phyloP scores from a whole-genome alignment of 1,284 basidiomycete genomes.

The Puccinia coronata region DNA sequence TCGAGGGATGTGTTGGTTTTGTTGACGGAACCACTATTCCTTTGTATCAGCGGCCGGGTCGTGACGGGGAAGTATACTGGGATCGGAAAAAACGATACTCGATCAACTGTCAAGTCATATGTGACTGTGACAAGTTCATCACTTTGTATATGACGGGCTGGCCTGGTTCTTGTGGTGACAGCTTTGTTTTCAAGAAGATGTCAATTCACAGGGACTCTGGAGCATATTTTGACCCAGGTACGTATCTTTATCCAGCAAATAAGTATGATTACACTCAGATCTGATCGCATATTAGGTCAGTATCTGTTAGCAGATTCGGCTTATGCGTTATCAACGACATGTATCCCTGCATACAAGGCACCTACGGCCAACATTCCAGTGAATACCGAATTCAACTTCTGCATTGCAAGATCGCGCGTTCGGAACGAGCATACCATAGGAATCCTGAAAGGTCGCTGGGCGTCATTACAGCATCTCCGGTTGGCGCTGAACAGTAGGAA shows the following conservation, averaged over 20 bases:
- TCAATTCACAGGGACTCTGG: neutral
- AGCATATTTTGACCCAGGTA: neutral
- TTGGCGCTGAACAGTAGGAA: neutral
- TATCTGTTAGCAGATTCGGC: conserved; percentile 30
- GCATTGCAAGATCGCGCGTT: neutral
- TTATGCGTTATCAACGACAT: neutral
- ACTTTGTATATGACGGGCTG: conserved; percentile 24
- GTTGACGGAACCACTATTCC: conserved; percentile 12
- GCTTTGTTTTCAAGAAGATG: conserved; percentile 12
- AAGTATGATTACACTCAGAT: neutral
- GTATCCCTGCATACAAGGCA: conserved; percentile 19
- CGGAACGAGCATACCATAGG: conserved; percentile 33
- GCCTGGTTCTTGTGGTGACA: conserved; percentile 32
- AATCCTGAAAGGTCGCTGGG: conserved; percentile 35
- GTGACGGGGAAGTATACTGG: conserved; percentile 6
- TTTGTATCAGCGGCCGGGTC: conserved; percentile 1
- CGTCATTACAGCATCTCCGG: neutral
- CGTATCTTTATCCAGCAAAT: neutral
- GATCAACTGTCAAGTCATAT: conserved; percentile 12
- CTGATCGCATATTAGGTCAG: neutral
- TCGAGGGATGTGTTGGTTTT: neutral
- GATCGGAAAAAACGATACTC: conserved; percentile 12
- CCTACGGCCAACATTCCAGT: neutral
- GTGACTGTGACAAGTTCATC: conserved; percentile 36
- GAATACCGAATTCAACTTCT: conserved; percentile 27